A percentile compares a stretch with the other conserved stretches of the same genome.
Evolutionary conservation across 768 basidiomycete genomes (phyloP).

Genomic region (Panellus pusillus): DNA sequence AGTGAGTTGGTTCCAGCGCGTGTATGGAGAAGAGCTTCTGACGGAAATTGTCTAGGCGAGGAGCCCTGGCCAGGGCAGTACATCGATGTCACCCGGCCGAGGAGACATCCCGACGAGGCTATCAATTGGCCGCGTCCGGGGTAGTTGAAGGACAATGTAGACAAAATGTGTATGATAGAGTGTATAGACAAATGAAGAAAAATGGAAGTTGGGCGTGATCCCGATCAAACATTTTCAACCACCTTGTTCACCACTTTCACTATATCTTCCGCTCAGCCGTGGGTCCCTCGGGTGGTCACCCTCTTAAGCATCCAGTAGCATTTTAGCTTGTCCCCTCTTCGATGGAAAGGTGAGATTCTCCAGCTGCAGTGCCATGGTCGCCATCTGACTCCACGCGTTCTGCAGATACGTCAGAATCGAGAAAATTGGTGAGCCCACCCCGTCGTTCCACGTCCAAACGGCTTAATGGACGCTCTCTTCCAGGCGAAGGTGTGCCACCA

Average conservation of each 20-base stretch:
- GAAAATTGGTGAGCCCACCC: conserved; percentile 84
- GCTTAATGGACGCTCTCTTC: conserved; percentile 13
- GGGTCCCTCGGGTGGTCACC: not conserved
- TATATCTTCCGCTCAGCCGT: not conserved
- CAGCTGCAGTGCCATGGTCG: not conserved
- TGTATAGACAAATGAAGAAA: not conserved
- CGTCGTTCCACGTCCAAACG: conserved; percentile 21
- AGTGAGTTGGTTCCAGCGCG: conserved; percentile 48
- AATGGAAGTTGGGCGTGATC: too few relatives aligned
- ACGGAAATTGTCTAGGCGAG: conserved; percentile 46
- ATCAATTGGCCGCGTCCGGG: conserved; percentile 75
- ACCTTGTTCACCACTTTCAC: not conserved
- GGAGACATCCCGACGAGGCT: conserved; percentile 51
- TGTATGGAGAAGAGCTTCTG: not conserved
- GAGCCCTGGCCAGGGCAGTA: conserved; percentile 73
- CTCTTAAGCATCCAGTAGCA: not conserved
- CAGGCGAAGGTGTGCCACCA: conserved; percentile 44
- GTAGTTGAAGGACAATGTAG: conserved; percentile 26
- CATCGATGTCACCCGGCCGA: conserved; percentile 67
- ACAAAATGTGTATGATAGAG: not conserved
- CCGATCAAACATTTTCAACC: not conserved
- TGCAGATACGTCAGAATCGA: conserved; percentile 94
- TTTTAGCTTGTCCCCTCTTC: not conserved
- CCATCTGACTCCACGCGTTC: not conserved
- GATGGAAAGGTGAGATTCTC: conserved; percentile 48